These are phyloP conservation scores for Euphorbia pulcherrima DNA, from an alignment of 345 rosid species.

Conservation along the genomic window DNA sequence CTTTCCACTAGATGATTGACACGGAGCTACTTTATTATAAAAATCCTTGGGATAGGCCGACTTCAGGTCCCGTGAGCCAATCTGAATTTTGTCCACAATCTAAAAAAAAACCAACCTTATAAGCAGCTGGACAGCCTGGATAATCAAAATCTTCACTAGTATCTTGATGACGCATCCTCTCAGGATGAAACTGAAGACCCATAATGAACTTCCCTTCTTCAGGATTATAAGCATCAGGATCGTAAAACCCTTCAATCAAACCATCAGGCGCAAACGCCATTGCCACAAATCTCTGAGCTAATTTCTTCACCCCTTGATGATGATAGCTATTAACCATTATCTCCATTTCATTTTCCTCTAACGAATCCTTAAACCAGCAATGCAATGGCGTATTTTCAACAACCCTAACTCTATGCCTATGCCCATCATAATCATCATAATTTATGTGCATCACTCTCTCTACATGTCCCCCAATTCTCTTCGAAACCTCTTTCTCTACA, in stretches of 20 bases:
- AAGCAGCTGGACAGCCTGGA: conserved; percentile 50
- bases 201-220: conserved; percentile 55
- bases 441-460: conserved; percentile 41
- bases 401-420: conserved; percentile 43
- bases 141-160: conserved; percentile 52
- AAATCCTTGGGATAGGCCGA: too few relatives aligned
- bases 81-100: not conserved
- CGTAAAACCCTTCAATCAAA: conserved; percentile 70
- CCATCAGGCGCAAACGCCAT: conserved; percentile 70
- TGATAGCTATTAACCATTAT: conserved; percentile 67
- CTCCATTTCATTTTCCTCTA: conserved; percentile 44
- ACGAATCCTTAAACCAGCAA: conserved; percentile 49
- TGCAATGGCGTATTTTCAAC: conserved; percentile 51
- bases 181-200: conserved; percentile 69
- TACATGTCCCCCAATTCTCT: conserved; percentile 13
- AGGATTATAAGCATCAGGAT: conserved; percentile 52
- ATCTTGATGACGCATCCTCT: conserved; percentile 48
- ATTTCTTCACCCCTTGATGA: conserved; percentile 58
- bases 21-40: too few relatives aligned
- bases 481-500: conserved; percentile 41
- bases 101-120: conserved; percentile 33
- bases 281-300: conserved; percentile 48
- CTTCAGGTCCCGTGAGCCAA: too few relatives aligned
- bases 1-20: too few relatives aligned
- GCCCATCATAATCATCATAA: conserved; percentile 54